Base-by-base conservation (phyloP, 2,329 filamentous ascomycete genomes). In the Nakataea oryzae region DNA sequence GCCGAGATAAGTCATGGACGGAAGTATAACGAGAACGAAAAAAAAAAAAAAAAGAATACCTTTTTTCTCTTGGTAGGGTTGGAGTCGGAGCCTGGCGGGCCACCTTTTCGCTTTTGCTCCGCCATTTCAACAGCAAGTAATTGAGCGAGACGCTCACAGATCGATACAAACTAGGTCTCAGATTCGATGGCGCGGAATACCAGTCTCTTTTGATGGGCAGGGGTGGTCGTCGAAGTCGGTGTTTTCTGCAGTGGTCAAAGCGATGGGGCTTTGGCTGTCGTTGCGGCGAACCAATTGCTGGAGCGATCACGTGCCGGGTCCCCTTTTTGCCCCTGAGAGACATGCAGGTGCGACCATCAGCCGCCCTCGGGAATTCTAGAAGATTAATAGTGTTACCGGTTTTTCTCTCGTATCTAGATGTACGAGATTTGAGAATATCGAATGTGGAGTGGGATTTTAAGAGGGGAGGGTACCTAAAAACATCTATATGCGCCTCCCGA, bases 41-140 rank as follows among this genome's bases (percentile, higher is more conserved):
- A 7, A 54, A 54, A 54, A 54, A 54, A 54, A 6, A 54, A 27
- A 57, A 57, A 28, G 24, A 67, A 47, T 65, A 72, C 73, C 68
- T 76, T 76, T 67, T 74, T 76, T 67, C 70, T 74, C 65, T 76
- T 74, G 30, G 66, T 29, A 96, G 75, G 54, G 28, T 57, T 56
- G 12, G 59, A 30, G 26, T 57, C 59, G 7, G 59, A 61, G 21
- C 30, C 41, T 7, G 17, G 26, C 24, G 59, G 59, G 12, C 27
- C 59, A 47, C 50, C 50, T 55, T 60, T 60, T 29, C 59, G 59
- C 32, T 60, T 60, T 3, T 47, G 28, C 14, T 59, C 58, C 30
- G 58, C 12, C 58, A 59, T 59, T 41, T 59, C 17, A n/a, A 21
- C 11, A 30, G 30, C 30, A 30, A 11, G 11, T 30, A 30, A 11